Conservation (phyloP, 768 basidiomycete genomes). For the Clavaria fumosa region DNA sequence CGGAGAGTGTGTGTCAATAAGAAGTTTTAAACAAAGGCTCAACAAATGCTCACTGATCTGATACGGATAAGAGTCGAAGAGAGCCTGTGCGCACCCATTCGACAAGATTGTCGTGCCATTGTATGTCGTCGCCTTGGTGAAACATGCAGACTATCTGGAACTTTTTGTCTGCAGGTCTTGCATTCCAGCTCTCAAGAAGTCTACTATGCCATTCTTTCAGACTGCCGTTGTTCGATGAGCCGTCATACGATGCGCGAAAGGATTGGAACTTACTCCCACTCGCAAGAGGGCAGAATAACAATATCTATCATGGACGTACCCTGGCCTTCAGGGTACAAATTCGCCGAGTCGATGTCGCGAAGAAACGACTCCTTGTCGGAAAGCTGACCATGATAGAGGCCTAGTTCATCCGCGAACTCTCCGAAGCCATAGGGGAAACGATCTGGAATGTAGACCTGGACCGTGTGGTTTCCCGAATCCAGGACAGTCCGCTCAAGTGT, state of each 20-base stretch:
- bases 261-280: neutral
- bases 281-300: neutral
- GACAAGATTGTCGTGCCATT: neutral
- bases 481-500: neutral
- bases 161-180: conserved; percentile 1
- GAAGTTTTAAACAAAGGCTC: neutral
- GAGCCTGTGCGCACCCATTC: conserved; percentile 1
- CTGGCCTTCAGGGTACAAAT: neutral
- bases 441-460: conserved; percentile 1
- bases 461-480: neutral
- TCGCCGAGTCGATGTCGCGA: conserved; percentile 1
- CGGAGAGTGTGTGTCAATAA: neutral
- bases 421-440: conserved; percentile 1
- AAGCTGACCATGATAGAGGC: neutral
- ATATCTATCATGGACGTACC: conserved; percentile 3
- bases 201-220: conserved; percentile 1
- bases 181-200: conserved; percentile 1
- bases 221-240: neutral
- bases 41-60: neutral
- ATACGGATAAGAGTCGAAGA: neutral
- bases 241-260: neutral
- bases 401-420: neutral
- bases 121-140: conserved; percentile 3
- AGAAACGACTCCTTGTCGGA: conserved; percentile 1
- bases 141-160: conserved; percentile 2